Evolutionary conservation across 495 filamentous ascomycete species (phyloP).

Genomic region (Amniculicola lignicola): DNA sequence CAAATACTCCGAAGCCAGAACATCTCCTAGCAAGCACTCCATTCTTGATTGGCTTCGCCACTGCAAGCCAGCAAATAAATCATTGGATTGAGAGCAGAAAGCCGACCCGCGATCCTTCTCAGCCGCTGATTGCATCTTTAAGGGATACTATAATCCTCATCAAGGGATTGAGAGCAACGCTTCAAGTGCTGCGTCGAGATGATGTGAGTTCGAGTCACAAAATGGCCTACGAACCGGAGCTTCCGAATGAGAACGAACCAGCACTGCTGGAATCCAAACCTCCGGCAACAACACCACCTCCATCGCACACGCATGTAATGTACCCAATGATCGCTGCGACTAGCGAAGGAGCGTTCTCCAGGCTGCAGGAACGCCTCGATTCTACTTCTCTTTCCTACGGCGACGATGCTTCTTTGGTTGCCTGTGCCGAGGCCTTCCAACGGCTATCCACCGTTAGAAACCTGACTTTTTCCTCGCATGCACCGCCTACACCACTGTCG

Average conservation of each 20-base stretch:
- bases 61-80: constrained; percentile 15
- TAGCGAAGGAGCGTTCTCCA: constrained; percentile 11
- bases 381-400: background rate
- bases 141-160: constrained; percentile 10
- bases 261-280: too few relatives aligned
- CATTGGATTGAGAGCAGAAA: constrained; percentile 13
- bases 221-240: too few relatives aligned
- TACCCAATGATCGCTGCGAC: constrained; percentile 11
- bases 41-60: constrained; percentile 1
- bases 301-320: constrained; percentile 14
- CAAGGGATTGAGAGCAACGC: background rate
- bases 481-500: background rate
- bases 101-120: background rate
- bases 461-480: background rate
- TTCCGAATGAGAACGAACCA: too few relatives aligned
- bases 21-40: constrained; percentile 5
- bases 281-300: background rate
- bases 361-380: constrained; percentile 8
- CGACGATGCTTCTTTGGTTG: background rate
- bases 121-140: background rate
- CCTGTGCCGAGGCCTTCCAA: constrained; percentile 13
- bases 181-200: background rate
- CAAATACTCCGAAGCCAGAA: background rate
- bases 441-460: constrained; percentile 3
- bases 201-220: too few relatives aligned